Conservation (phyloP, 2,329 filamentous ascomycete species). For the Podosphaera aphanis region DNA sequence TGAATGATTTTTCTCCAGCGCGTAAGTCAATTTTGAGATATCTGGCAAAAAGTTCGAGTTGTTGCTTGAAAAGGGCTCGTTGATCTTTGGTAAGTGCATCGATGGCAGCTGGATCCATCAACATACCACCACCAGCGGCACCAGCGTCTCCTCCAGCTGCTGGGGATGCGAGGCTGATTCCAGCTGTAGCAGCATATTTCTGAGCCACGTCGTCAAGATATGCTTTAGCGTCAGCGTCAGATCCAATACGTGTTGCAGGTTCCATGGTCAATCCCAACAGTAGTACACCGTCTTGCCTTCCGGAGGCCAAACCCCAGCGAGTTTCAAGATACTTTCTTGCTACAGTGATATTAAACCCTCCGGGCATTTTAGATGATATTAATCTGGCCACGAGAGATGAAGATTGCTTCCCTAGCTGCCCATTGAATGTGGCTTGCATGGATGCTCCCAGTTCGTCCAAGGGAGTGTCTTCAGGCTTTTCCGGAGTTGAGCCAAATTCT, state of each 20-base stretch:
- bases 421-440: slow-evolving; percentile 98
- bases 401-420: slow-evolving; percentile 91
- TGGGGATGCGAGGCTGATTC: slow-evolving; percentile 60
- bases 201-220: slow-evolving; percentile 76
- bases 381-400: slow-evolving; percentile 78
- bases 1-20: slow-evolving; percentile 82
- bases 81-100: slow-evolving; percentile 96
- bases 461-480: slow-evolving; percentile 94
- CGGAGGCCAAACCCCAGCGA: slow-evolving; percentile 67
- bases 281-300: slow-evolving; percentile 76
- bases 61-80: slow-evolving; percentile 88
- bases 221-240: slow-evolving; percentile 73
- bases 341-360: slow-evolving; percentile 94
- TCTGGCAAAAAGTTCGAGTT: slow-evolving; percentile 79
- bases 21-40: slow-evolving; percentile 95
- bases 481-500: slow-evolving; percentile 91
- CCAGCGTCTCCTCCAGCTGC: slow-evolving; percentile 50
- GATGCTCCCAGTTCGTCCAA: slow-evolving; percentile 83
- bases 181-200: slow-evolving; percentile 67
- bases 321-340: slow-evolving; percentile 89
- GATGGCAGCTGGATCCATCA: slow-evolving; percentile 97
- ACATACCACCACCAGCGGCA: slow-evolving; percentile 63
- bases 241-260: slow-evolving; percentile 65
- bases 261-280: slow-evolving; percentile 83
- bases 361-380: slow-evolving; percentile 98